Base-by-base conservation (phyloP, 2,329 filamentous ascomycete species). In the Aschersonia sp. region DNA sequence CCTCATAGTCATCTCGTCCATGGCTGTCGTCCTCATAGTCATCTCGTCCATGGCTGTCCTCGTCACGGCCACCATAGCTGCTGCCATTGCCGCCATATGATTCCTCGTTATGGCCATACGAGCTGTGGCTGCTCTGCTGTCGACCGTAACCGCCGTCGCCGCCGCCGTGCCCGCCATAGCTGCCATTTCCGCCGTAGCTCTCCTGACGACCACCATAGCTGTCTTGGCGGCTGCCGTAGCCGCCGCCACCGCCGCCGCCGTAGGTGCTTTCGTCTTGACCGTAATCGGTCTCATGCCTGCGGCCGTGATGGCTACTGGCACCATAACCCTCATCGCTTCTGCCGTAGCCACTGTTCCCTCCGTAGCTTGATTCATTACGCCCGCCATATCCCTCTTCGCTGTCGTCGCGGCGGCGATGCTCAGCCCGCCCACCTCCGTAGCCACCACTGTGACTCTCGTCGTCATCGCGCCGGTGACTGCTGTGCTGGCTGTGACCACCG, bases 401-500 rank as follows among this genome's bases (percentile, higher is more conserved):
- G 32, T 44, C 46, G n/a, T 12, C 30, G 32, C 47, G 44, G 40
- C 47, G 44, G 37, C 32, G 47, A 40, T 32, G 39, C 46, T 46
- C 45, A 41, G 49, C 43, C 22, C 52, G 49, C 10, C 42, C 42
- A n/a, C 42, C 14, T 7, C 14, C 10, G 14, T 22, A n/a, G 6
- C 50, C 49, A 40, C 56, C 47, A 43, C 54, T 50, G 22, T 56
- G 52, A 33, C 56, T 47, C 41, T 58, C 51, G 37, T 57, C 49
- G 9, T 60, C 56, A 39, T 58, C 54, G 35, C 49, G 47, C 14
- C 51, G 73, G 47, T 57, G 47, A 30, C 59, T 56, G 45, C 59
- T 73, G 49, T 56, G 70, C 54, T 79, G 82, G 41, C 76, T 73
- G 53, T 76, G 77, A 32, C 70, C 73, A 29, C 41, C 66, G 64